Evolutionary conservation across 2,329 filamentous ascomycete species (phyloP), one percentile per base, ranked within the genome.

Genomic region (Alternaria alternata): DNA sequence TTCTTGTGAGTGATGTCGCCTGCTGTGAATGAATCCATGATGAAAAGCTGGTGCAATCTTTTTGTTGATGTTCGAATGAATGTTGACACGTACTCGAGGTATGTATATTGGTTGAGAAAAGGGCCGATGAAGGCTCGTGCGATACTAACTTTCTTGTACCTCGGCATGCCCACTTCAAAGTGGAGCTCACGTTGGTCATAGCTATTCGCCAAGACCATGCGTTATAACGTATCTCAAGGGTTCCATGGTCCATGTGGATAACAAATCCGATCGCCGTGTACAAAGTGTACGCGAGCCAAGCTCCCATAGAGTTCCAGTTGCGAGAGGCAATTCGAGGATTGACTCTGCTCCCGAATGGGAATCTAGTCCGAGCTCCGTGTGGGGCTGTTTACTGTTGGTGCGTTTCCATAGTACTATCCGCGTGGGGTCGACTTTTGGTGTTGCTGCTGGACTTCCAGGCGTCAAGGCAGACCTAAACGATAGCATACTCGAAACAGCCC

Each of bases 1-100:
- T 67, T 71, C 28, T 61, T 62, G 57, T 59, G 69, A 18, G 64
- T 70, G 12, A 73, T 51, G 14, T 68, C 64, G 53, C 63, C 49
- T 39, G 63, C 59, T 4, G 57, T 60, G 46, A 70, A 51, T 11
- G 41, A 38, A 1, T 70, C 61, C 68, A 70, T 70, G 11, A 11
- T 26, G 44, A 28, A 1, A 24, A 24, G 12, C 20, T 24, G 22
- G 16, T 42, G 1, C 0, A 11, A n/a, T 18, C 2, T 3, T 51
- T 38, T 26, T 5, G 30, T 20, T 3, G 8, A 18, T 0, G 4
- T n/a, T 8, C 6, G 22, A 3, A 5, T 18, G 0, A 16, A 26
- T 20, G 7, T 24, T 24, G 18, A 16, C 22, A 38, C n/a, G 34
- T 18, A 8, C 22, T 30, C 5, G n/a, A 41, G 28, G 7, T 47